Evolutionary conservation across 495 filamentous ascomycete species (phyloP), one percentile per base, ranked within the genome.

Genomic region (Xylaria sp.): DNA sequence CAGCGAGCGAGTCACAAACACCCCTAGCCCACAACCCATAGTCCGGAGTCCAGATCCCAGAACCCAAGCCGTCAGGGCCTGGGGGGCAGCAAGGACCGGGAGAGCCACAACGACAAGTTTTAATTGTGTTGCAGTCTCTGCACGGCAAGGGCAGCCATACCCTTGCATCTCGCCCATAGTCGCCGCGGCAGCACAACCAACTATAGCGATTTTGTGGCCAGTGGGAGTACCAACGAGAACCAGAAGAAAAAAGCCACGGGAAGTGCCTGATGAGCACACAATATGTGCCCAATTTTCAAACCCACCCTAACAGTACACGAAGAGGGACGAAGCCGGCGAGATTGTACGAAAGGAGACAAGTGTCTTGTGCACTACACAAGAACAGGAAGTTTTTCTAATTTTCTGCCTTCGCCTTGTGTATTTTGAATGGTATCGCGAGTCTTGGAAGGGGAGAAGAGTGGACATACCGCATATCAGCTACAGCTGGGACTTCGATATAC

Each of bases 391-490:
- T 15, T 24, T 53, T 62, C 19, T 41, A 41, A 2, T 40, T 53
- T 61, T 46, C 44, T 69, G 31, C 2, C 43, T 15, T 61, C 46
- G 57, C 33, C 19, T 53, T 41, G 43, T 24, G 43, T 21, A 62
- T 52, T 19, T 3, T 43, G 26, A 53, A 62, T 12, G 29, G 24
- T 14, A 69, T 52, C 15, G 17, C 29, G 31, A 26, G 19, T 21
- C 11, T 35, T 9, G 55, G 48, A 41, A 61, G 58, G 70, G 35
- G 61, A 44, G 67, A 43, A 65, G 14, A 61, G 40, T 19, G 44
- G 57, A 82, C 83, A 75, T 73, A 84, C 82, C 83, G 81, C 82
- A 85, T 84, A 78, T 85, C 82, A 84, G 81, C 74, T 73, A 81
- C 74, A 41, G 79, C 75, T 61, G 79, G 80, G 69, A 83, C 78